Evolutionary conservation across 2,329 filamentous ascomycete genomes (phyloP), one percentile per base, ranked within the genome.

Genomic region (Ceratocystiopsis brevicomis): DNA sequence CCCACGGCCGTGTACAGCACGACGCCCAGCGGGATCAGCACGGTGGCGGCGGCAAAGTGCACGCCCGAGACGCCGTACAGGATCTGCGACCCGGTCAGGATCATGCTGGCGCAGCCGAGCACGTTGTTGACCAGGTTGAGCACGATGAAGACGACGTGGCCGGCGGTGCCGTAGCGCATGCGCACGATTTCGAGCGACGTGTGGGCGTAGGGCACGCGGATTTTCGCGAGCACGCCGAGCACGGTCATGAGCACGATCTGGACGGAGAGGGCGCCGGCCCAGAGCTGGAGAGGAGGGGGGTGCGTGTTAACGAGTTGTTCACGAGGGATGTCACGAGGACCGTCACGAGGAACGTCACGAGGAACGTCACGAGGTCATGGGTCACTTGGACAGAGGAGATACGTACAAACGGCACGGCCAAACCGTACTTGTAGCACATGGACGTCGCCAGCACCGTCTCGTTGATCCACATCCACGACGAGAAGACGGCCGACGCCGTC

Each of bases 221-320:
- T 51, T 48, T 65, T 65, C 50, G 62, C 62, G 38, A 67, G 52
- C 8, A 69, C 63, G 4, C 66, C 66, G 1, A 69, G 54, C 2
- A 40, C 40, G 1, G 47, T 39, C 39, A 49, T 42, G 14, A 49
- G 17, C 3, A 38, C 43, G 21, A 49, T 49, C 45, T 45, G 47
- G 41, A 47, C 45, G 37, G 43, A 45, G 12, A 45, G 40, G 14
- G 45, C 45, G 21, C 36, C 35, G 1, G 44, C 47, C 44, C 44
- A 48, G 43, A 45, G 47, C 32, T 42, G 21, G n/a, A 0, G 9
- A 12, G 11, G 34, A n/a, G n/a, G n/a, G n/a, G n/a, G n/a, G n/a
- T n/a, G n/a, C n/a, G n/a, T n/a, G n/a, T n/a, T n/a, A n/a, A n/a
- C n/a, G n/a, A n/a, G n/a, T n/a, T n/a, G n/a, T n/a, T n/a, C n/a